Conservation (phyloP, 345 rosid genomes). For the Gossypium longicalyx region DNA sequence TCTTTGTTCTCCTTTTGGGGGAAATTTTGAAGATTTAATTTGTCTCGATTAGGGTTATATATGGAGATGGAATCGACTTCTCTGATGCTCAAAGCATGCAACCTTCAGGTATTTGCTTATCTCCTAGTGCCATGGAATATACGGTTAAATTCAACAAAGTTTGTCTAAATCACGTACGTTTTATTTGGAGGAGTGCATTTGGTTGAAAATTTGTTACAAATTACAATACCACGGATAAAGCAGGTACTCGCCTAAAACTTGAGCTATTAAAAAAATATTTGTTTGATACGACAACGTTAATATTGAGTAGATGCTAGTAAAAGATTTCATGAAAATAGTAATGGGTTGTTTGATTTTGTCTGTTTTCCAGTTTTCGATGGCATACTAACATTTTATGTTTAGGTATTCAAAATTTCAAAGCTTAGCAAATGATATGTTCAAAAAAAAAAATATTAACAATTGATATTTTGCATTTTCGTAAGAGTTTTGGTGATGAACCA, state of each 20-base stretch:
- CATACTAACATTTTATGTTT: slow-evolving; percentile 1
- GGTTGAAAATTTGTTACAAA: slow-evolving; percentile 62
- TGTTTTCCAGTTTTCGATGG: slow-evolving; percentile 2
- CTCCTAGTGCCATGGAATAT: slow-evolving; percentile 3
- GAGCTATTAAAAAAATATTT: neutral
- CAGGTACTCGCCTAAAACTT: slow-evolving; percentile 14
- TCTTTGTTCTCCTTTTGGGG: neutral
- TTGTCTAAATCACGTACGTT: slow-evolving; percentile 6
- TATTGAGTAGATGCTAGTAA: slow-evolving; percentile 10
- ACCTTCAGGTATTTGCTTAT: slow-evolving; percentile 70
- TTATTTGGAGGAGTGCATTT: slow-evolving; percentile 72
- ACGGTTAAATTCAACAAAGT: neutral
- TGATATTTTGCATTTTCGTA: slow-evolving; percentile 51
- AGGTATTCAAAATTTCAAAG: slow-evolving; percentile 88
- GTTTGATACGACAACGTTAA: neutral
- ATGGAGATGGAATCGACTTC: slow-evolving; percentile 91
- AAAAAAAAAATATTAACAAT: no score
- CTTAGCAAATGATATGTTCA: slow-evolving; percentile 69
- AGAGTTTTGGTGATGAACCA: slow-evolving; percentile 73
- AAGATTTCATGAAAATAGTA: neutral
- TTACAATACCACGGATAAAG: slow-evolving; percentile 85
- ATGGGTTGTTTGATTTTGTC: neutral
- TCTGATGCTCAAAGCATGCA: slow-evolving; percentile 91
- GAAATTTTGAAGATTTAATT: neutral
- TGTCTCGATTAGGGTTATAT: slow-evolving; percentile 55